phyloP scores from a whole-genome alignment of 2,329 filamentous ascomycete species.

The Lasiodiplodia hormozganensis region DNA sequence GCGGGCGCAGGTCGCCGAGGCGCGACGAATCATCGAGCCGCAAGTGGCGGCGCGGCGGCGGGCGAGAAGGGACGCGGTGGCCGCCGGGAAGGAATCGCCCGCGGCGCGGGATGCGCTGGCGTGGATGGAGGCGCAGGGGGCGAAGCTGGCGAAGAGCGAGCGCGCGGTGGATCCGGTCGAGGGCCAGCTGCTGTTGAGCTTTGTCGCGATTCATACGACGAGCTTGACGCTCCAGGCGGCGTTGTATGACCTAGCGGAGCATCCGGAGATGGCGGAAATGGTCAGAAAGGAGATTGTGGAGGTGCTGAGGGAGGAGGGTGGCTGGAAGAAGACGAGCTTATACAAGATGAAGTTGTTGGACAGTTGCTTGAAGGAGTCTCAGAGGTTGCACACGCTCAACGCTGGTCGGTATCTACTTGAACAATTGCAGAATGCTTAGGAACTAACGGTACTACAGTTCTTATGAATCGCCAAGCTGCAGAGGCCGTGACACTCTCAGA shows the following conservation, averaged over 20 bases:
- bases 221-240: constrained; percentile 36
- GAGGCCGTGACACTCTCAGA: no score
- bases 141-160: no score
- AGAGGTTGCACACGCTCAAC: no score
- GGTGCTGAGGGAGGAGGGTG: constrained; percentile 35
- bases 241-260: constrained; percentile 35
- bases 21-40: constrained; percentile 44
- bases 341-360: no score
- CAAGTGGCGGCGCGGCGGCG: constrained; percentile 40
- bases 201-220: constrained; percentile 35
- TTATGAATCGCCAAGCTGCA: no score
- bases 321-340: no score
- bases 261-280: constrained; percentile 37
- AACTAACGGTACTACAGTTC: no score
- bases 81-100: constrained; percentile 33
- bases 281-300: constrained; percentile 38
- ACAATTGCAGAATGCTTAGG: no score
- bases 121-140: constrained; percentile 31
- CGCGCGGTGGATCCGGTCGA: no score
- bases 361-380: no score
- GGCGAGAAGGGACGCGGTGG: constrained; percentile 29
- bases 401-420: no score
- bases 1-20: constrained; percentile 39
- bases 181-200: no score
- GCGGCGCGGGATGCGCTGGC: constrained; percentile 37